Conservation (phyloP, 1,284 basidiomycete genomes). For the Ganoderma lingzhi region DNA sequence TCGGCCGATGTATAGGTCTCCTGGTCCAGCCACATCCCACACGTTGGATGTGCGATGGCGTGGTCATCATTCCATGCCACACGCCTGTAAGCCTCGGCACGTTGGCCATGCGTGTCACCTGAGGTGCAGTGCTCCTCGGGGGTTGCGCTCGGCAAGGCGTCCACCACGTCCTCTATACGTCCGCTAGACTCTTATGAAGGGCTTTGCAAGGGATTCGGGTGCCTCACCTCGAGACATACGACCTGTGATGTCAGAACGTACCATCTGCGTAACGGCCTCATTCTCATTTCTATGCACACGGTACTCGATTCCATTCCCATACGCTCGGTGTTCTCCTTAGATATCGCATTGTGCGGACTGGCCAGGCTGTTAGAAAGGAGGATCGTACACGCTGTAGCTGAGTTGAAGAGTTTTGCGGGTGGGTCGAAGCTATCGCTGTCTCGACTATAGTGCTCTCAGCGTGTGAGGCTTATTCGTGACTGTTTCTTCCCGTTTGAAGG, state of each 20-base stretch:
- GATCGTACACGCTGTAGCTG: too few relatives aligned
- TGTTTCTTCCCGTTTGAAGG: too few relatives aligned
- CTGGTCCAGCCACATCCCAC: too few relatives aligned
- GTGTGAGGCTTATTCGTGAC: too few relatives aligned
- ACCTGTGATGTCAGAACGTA: constrained; percentile 34
- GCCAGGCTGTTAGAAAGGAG: too few relatives aligned
- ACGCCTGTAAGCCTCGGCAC: constrained; percentile 41
- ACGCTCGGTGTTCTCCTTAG: too few relatives aligned
- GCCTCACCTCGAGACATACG: constrained; percentile 35
- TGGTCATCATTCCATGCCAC: constrained; percentile 36
- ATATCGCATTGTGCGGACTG: too few relatives aligned
- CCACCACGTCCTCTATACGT: constrained; percentile 34
- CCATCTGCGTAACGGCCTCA: constrained; percentile 36
- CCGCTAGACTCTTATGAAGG: neutral
- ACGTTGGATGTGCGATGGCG: neutral
- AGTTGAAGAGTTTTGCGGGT: too few relatives aligned
- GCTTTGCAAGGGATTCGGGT: neutral
- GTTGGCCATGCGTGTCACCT: constrained; percentile 34
- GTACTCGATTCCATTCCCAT: too few relatives aligned
- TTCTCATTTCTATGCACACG: constrained; percentile 1
- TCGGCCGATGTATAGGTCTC: constrained; percentile 19
- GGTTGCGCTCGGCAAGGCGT: constrained; percentile 32
- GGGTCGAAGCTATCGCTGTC: too few relatives aligned
- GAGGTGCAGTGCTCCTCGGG: constrained; percentile 35
- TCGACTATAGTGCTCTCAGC: too few relatives aligned